Base-by-base conservation (phyloP, 768 basidiomycete genomes). In the Mycena rosella region DNA sequence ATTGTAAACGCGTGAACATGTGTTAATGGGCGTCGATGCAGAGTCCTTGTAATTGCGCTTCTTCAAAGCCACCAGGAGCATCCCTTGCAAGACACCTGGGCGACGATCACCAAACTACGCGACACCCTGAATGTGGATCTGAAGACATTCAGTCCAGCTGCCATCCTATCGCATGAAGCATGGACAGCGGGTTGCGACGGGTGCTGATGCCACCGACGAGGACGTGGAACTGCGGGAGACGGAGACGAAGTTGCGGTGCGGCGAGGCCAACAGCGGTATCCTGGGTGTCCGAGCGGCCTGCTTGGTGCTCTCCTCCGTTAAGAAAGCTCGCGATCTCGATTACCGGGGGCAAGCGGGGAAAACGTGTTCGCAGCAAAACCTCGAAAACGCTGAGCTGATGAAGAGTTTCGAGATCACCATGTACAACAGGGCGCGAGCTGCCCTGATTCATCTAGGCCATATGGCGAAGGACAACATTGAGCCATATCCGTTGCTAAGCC, bases 111-210 rank as follows among this genome's bases (percentile, higher is more conserved):
- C n/a, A n/a, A n/a, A 18, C 38, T 40, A 11, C 38, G 38, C 8
- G 38, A 40, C 38, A 14, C 38, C 38, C 14, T 40, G 4, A 40
- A 40, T 40, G 13, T 15, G 14, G 38, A 40, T 40, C 38, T 40
- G 4, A 40, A 40, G 38, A 40, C 9, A 40, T 40, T 40, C 38
- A 40, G 38, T 67, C 17, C 66, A 67, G 27, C 48, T 67, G 4
- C 66, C 60, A 2, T 67, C 67, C 6, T 68, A 58, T 47, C 36
- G 67, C 18, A 63, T 63, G 36, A 62, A 58, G 32, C 67, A 68
- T 34, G 55, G 67, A 22, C 66, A 62, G 45, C 60, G 66, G 45
- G 5, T 3, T 15, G 27, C 22, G 17, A 59, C 45, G 11, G 42
- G 6, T 30, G 2, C 8, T 5, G 36, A 18, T 26, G 56, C n/a